phyloP scores from a whole-genome alignment of 768 basidiomycete genomes.

The Mycena kentingensis region DNA sequence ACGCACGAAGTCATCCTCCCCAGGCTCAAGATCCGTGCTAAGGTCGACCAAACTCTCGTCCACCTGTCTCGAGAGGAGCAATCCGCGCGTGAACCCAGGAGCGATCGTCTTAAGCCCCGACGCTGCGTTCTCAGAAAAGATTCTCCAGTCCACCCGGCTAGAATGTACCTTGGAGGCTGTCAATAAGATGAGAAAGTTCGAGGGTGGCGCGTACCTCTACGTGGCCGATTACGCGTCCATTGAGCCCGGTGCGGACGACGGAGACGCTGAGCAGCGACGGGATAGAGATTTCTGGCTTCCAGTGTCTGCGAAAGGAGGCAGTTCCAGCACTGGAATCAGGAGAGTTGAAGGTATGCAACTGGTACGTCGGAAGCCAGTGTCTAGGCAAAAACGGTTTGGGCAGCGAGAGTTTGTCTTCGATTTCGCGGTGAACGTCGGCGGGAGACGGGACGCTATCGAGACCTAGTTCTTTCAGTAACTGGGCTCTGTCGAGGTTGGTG shows the following conservation, averaged over 20 bases:
- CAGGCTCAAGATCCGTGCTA: conserved; percentile 18
- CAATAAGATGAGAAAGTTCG: conserved; percentile 1
- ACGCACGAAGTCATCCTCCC: conserved; percentile 19
- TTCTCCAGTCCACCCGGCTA: conserved; percentile 91
- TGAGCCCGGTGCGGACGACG: conserved; percentile 77
- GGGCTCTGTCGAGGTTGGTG: conserved; percentile 35
- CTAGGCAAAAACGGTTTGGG: conserved; percentile 67
- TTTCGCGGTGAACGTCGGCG: conserved; percentile 61
- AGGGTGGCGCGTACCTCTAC: conserved; percentile 60
- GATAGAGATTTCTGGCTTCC: conserved; percentile 63
- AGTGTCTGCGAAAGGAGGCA: conserved; percentile 53
- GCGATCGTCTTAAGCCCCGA: conserved; percentile 62
- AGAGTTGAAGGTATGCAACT: conserved; percentile 61
- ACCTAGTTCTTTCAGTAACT: conserved; percentile 56
- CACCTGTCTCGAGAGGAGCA: conserved; percentile 67
- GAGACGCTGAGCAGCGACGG: conserved; percentile 67
- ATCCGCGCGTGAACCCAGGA: conserved; percentile 81
- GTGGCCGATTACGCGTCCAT: conserved; percentile 81
- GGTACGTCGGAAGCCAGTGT: conserved; percentile 79
- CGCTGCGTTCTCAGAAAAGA: conserved; percentile 28
- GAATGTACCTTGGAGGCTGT: conserved; percentile 61
- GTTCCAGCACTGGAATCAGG: conserved; percentile 14
- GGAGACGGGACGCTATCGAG: conserved; percentile 59
- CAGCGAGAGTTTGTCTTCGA: conserved; percentile 74
- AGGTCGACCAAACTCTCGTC: conserved; percentile 45